Conservation (phyloP, 2,329 filamentous ascomycete species). For the Blastomyces silverae region DNA sequence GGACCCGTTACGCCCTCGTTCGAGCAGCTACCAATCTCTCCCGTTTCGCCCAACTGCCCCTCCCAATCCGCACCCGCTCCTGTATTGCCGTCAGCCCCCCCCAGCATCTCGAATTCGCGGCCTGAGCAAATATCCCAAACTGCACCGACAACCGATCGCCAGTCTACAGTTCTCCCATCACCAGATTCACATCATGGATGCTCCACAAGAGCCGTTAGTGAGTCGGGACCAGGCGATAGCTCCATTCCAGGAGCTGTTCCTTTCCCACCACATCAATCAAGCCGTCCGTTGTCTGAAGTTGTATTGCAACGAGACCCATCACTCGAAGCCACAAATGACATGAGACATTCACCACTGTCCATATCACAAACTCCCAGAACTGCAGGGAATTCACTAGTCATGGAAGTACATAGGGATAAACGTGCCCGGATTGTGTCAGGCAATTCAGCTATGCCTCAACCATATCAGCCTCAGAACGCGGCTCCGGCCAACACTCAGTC, state of each 20-base stretch:
- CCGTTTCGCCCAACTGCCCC: neutral
- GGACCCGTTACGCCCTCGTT: neutral
- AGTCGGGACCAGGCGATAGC: slow-evolving; percentile 18
- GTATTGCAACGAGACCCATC: neutral
- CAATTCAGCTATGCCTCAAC: neutral
- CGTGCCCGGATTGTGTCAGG: neutral
- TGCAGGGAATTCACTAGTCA: neutral
- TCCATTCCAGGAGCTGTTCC: neutral
- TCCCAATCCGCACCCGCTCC: neutral
- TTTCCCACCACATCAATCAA: neutral
- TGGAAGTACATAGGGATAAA: slow-evolving; percentile 12
- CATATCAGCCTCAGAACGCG: neutral
- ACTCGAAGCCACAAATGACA: neutral
- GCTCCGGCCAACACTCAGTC: neutral
- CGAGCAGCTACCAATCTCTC: slow-evolving; percentile 1
- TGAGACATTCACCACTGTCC: neutral
- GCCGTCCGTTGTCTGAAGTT: neutral
- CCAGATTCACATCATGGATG: slow-evolving; percentile 34
- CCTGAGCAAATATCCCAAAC: neutral
- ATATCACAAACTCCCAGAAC: slow-evolving; percentile 1
- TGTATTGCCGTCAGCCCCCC: slow-evolving; percentile 12
- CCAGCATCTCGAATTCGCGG: slow-evolving; percentile 13
- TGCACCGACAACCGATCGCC: slow-evolving; percentile 18
- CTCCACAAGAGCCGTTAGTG: slow-evolving; percentile 25
- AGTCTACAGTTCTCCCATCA: slow-evolving; percentile 42